phyloP scores from a whole-genome alignment of 139 green algal species.

The Chlamydomonas sphaeroides region DNA sequence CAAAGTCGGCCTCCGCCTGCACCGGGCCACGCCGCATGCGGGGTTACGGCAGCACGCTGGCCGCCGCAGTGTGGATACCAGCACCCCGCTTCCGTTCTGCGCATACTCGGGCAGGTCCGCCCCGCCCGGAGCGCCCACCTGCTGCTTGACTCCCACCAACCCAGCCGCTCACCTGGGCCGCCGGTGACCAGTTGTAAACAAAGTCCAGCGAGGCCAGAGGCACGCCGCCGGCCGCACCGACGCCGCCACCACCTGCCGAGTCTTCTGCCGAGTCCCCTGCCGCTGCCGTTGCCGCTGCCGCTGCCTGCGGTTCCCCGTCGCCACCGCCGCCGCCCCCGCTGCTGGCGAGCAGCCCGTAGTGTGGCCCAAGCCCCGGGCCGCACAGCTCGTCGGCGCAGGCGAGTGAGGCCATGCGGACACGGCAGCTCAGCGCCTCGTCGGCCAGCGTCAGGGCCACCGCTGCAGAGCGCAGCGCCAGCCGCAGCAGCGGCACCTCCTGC shows the following conservation, averaged over 20 bases:
- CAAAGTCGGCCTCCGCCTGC: constrained; percentile 25
- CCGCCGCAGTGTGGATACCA: no score
- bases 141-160: no score
- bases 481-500: constrained; percentile 63
- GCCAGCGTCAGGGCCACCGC: constrained; percentile 26
- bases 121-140: no score
- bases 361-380: neutral
- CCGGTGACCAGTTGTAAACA: neutral
- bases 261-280: neutral
- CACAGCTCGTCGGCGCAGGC: neutral
- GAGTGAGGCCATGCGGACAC: neutral
- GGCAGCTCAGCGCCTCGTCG: constrained; percentile 7
- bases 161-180: no score
- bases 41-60: no score
- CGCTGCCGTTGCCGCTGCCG: no score
- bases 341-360: neutral
- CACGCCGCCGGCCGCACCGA: no score
- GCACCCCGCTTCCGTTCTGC: no score
- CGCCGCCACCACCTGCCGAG: no score
- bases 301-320: constrained; percentile 27
- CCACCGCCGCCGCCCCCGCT: neutral
- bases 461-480: constrained; percentile 51
- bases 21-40: no score
- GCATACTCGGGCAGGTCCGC: no score
- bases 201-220: neutral